These are phyloP conservation scores for Calonectria naviculata DNA, from an alignment of 2,329 filamentous ascomycete species.

Conservation along the genomic window DNA sequence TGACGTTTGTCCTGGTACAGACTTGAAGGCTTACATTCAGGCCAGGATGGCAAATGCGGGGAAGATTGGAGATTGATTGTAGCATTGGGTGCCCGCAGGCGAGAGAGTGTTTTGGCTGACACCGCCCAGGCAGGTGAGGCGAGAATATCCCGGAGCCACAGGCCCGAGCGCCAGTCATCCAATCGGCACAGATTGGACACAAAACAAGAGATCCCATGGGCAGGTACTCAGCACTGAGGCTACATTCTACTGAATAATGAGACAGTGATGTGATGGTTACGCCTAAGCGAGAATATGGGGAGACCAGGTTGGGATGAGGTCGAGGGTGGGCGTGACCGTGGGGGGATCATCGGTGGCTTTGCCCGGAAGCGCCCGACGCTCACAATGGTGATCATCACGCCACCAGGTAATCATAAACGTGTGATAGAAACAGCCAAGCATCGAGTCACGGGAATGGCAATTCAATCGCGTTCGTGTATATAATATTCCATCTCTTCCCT, in stretches of 20 bases:
- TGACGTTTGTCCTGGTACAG: not conserved
- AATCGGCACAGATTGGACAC: not conserved
- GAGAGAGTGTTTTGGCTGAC: not conserved
- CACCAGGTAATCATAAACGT: conserved; percentile 34
- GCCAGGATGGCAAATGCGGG: not conserved
- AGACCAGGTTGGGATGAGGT: not conserved
- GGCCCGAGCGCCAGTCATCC: not conserved
- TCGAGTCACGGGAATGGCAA: conserved; percentile 6
- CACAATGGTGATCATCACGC: conserved; percentile 33
- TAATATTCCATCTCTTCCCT: conserved; percentile 10
- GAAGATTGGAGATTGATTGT: not conserved
- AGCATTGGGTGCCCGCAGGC: not conserved
- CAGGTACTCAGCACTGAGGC: not conserved
- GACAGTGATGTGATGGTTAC: not conserved
- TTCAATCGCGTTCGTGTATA: conserved; percentile 19
- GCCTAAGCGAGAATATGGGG: not conserved
- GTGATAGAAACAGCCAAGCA: conserved; percentile 15
- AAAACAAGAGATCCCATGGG: not conserved
- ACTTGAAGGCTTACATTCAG: not conserved
- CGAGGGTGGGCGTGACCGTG: not conserved
- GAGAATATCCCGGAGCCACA: not conserved
- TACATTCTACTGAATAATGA: not conserved
- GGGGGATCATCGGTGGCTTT: not conserved
- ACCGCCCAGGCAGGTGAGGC: not conserved
- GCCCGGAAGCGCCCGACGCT: conserved; percentile 30